A percentile compares a stretch with the other conserved stretches of the same genome.
These are phyloP conservation scores for Coniophora puteana DNA, from an alignment of 1,284 basidiomycete genomes.

Conservation along the genomic window DNA sequence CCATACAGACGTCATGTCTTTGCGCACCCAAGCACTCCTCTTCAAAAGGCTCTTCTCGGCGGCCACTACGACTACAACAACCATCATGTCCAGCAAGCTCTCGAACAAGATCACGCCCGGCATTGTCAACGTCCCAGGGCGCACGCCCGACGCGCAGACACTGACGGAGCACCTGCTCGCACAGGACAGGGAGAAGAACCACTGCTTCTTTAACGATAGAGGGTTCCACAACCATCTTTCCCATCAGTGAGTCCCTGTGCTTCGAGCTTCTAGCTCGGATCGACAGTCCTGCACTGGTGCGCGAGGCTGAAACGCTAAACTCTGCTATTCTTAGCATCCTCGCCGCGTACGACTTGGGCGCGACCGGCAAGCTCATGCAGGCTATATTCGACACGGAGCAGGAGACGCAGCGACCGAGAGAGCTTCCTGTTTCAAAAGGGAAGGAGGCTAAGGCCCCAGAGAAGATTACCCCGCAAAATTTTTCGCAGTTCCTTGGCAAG, in stretches of 20 bases:
- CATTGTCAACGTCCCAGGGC: conserved; percentile 45
- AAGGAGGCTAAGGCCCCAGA: conserved; percentile 22
- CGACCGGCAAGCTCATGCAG: conserved; percentile 45
- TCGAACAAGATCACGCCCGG: conserved; percentile 33
- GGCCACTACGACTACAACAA: too few species aligned
- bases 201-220: conserved; percentile 48
- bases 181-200: conserved; percentile 52
- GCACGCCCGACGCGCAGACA: conserved; percentile 43
- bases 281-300: not conserved
- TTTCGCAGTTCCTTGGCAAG: conserved; percentile 52
- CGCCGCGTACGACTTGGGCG: conserved; percentile 65
- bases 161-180: conserved; percentile 45
- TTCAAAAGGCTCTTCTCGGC: too few species aligned
- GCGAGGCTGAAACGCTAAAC: conserved; percentile 13
- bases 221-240: conserved; percentile 66
- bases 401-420: conserved; percentile 40
- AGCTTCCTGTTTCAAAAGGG: conserved; percentile 33
- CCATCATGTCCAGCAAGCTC: conserved; percentile 11
- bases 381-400: conserved; percentile 47
- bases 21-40: too few species aligned
- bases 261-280: not conserved
- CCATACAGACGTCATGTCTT: too few species aligned
- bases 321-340: conserved; percentile 53
- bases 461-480: conserved; percentile 43
- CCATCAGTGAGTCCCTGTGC: conserved; percentile 39